These are phyloP conservation scores for Trichoderma parareesei DNA, from an alignment of 495 filamentous ascomycete species.

Conservation along the genomic window DNA sequence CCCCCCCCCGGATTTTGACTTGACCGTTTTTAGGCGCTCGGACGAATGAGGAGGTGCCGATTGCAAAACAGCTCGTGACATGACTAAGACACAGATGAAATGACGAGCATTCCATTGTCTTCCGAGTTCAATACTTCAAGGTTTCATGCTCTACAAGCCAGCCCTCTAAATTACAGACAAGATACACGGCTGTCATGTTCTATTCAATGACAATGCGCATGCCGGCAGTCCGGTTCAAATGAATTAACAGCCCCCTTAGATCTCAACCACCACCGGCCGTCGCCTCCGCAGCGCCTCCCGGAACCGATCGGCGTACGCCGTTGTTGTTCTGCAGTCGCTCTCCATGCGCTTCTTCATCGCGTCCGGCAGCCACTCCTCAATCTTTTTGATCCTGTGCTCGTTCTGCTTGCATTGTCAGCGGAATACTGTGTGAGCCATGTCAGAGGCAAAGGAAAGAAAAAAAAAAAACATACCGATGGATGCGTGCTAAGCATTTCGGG, in stretches of 20 bases:
- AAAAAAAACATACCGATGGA: conserved; percentile 52
- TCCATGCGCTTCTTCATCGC: conserved; percentile 43
- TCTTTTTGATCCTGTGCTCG: conserved; percentile 59
- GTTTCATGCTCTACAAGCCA: background rate
- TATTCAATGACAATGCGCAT: background rate
- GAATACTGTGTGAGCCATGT: too few relatives aligned
- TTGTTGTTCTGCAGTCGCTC: conserved; percentile 42
- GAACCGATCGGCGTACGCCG: conserved; percentile 30
- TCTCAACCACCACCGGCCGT: background rate
- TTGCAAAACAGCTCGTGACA: background rate
- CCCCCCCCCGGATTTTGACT: too few relatives aligned
- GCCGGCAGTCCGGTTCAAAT: background rate
- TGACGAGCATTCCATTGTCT: too few relatives aligned
- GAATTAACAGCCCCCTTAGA: background rate
- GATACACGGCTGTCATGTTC: background rate
- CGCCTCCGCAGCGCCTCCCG: conserved; percentile 24
- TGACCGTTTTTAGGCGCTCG: background rate
- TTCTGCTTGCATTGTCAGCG: conserved; percentile 34
- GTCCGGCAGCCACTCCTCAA: conserved; percentile 58
- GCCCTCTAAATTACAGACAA: background rate
- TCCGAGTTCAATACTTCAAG: too few relatives aligned
- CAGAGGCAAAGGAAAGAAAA: too few relatives aligned
- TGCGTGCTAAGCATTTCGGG: conserved; percentile 84
- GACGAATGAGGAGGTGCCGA: background rate
- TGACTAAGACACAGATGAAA: too few relatives aligned